These are phyloP conservation scores for Ophiostoma himal-ulmi DNA, from an alignment of 2,329 filamentous ascomycete species.

Conservation along the genomic window DNA sequence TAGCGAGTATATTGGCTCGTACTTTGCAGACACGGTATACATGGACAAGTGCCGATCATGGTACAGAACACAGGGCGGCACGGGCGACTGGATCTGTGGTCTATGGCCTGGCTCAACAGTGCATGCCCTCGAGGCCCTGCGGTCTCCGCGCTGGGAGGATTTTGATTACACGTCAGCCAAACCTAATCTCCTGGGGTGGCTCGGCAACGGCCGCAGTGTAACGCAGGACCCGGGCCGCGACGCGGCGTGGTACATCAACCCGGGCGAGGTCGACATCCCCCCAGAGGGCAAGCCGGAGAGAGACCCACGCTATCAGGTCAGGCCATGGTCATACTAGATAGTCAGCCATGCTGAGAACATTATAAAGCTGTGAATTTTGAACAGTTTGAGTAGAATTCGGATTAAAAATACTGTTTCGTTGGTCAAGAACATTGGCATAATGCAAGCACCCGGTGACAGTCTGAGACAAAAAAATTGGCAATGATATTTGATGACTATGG, in stretches of 20 bases:
- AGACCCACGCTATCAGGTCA: conserved; percentile 32
- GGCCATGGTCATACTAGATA: conserved; percentile 34
- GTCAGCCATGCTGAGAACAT: not conserved
- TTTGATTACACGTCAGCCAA: conserved; percentile 33
- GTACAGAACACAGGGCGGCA: conserved; percentile 45
- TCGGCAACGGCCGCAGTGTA: conserved; percentile 40
- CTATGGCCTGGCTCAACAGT: conserved; percentile 43
- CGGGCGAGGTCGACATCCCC: conserved; percentile 36
- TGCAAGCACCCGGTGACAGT: not conserved
- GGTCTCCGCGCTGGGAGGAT: conserved; percentile 43
- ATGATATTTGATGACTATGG: conserved; percentile 27
- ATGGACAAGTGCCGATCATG: conserved; percentile 46
- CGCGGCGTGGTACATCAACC: conserved; percentile 39
- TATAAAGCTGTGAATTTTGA: no score
- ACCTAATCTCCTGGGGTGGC: conserved; percentile 36
- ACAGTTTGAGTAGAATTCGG: no score
- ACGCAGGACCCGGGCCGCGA: conserved; percentile 35
- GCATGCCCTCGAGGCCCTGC: conserved; percentile 40
- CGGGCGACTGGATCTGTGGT: conserved; percentile 37
- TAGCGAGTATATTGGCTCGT: conserved; percentile 41
- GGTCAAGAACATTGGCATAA: not conserved
- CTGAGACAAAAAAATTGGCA: not conserved
- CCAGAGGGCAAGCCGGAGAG: conserved; percentile 35
- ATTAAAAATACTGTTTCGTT: not conserved
- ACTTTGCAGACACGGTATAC: conserved; percentile 42